A percentile compares a stretch with the other conserved stretches of the same genome.
These are phyloP conservation scores for Albophoma yamanashiensis DNA, from an alignment of 2,329 filamentous ascomycete genomes.

Conservation along the genomic window DNA sequence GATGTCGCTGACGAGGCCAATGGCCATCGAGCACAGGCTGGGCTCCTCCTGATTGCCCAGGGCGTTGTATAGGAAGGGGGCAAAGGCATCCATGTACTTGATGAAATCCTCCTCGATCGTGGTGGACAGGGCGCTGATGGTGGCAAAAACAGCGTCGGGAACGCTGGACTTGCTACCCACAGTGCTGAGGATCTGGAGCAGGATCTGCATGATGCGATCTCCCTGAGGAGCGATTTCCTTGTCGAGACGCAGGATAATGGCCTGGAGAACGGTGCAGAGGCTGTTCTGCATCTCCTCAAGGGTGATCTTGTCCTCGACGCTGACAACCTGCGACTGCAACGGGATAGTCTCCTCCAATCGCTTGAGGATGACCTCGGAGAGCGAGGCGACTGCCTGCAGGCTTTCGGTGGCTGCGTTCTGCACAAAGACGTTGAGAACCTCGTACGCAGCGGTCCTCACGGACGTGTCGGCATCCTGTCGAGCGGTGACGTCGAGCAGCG, in stretches of 20 bases:
- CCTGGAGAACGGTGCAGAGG: conserved; percentile 79
- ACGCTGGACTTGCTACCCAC: conserved; percentile 83
- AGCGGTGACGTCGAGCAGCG: conserved; percentile 76
- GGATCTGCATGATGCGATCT: conserved; percentile 85
- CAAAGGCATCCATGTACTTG: conserved; percentile 96
- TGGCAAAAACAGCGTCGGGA: conserved; percentile 86
- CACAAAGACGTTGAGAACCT: conserved; percentile 92
- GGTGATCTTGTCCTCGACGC: conserved; percentile 90
- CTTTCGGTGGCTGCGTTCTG: conserved; percentile 84
- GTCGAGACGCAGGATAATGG: conserved; percentile 85
- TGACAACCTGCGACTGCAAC: conserved; percentile 88
- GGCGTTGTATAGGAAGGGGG: conserved; percentile 86
- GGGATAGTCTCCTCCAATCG: conserved; percentile 82
- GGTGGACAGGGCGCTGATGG: conserved; percentile 83
- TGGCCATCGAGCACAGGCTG: conserved; percentile 89
- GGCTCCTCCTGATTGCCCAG: conserved; percentile 94
- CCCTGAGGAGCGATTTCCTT: conserved; percentile 83
- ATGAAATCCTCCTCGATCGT: conserved; percentile 86
- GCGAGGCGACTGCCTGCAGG: conserved; percentile 64
- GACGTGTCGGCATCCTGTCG: conserved; percentile 74
- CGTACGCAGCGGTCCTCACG: conserved; percentile 89
- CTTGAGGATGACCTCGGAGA: conserved; percentile 83
- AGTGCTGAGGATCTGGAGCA: conserved; percentile 69
- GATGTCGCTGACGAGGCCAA: conserved; percentile 94
- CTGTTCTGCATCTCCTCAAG: conserved; percentile 98